A percentile compares a stretch with the other conserved stretches of the same genome.
Conservation (phyloP, 164 flowering plant genomes). For the Piper longum region DNA sequence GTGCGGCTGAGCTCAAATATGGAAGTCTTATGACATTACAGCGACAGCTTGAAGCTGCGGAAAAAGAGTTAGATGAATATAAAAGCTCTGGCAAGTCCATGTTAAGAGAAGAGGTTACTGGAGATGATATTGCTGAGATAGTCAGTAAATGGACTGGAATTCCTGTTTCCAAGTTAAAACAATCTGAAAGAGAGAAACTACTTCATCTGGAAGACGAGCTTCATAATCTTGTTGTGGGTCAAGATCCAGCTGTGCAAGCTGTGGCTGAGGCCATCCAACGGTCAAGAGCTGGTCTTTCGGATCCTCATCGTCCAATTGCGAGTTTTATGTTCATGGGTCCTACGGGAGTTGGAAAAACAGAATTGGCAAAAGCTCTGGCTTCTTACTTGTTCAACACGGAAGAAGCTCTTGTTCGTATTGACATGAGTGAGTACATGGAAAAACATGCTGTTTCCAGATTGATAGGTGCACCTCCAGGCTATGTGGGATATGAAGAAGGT, state of each 20-base stretch:
- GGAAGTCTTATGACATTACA: conserved; percentile 81
- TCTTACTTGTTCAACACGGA: conserved; percentile 92
- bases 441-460: conserved; percentile 55
- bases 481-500: conserved; percentile 97
- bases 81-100: conserved; percentile 83
- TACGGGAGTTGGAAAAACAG: conserved; percentile 99
- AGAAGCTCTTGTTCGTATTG: conserved; percentile 87
- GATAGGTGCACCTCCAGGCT: conserved; percentile 98
- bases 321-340: conserved; percentile 99
- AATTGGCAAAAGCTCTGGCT: conserved; percentile 90
- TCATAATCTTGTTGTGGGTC: conserved; percentile 90
- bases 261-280: conserved; percentile 96
- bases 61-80: conserved; percentile 70
- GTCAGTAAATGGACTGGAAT: conserved; percentile 98
- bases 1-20: conserved; percentile 90
- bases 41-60: conserved; percentile 66
- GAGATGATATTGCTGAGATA: conserved; percentile 80
- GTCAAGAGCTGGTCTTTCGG: conserved; percentile 92
- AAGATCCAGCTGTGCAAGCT: conserved; percentile 78
- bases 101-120: conserved; percentile 90
- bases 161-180: conserved; percentile 90
- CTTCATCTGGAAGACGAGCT: conserved; percentile 80
- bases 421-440: conserved; percentile 60
- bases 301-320: conserved; percentile 91
- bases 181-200: conserved; percentile 78